phyloP scores from a whole-genome alignment of 139 green algal species.

The Picochlorum sp. region DNA sequence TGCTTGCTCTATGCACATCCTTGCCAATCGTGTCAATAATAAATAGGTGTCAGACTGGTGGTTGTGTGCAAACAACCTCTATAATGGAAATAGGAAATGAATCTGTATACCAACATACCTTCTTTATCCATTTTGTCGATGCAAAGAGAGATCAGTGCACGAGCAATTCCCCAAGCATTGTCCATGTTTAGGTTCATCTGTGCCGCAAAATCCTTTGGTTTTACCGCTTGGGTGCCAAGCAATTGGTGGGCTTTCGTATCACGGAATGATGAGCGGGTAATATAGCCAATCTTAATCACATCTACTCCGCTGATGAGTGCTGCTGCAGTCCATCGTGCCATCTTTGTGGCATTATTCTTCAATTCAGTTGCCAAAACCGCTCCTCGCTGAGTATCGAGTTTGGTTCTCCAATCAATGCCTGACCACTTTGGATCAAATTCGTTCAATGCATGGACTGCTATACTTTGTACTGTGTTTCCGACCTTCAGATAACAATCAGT shows the following conservation, averaged over 20 bases:
- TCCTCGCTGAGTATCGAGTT: constrained; percentile 91
- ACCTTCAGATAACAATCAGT: constrained; percentile 66
- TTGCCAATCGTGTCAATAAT: constrained; percentile 7
- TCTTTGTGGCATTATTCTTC: constrained; percentile 98
- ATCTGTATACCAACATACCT: constrained; percentile 7
- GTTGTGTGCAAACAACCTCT: no score
- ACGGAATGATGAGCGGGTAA: constrained; percentile 29
- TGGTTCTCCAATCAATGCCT: constrained; percentile 85
- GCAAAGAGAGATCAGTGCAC: constrained; percentile 75
- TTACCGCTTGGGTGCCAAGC: constrained; percentile 62
- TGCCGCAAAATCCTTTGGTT: constrained; percentile 57
- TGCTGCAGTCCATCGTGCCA: constrained; percentile 91
- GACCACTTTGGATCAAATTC: constrained; percentile 80
- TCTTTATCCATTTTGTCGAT: constrained; percentile 55
- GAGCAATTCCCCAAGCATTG: constrained; percentile 95
- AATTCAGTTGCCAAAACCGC: constrained; percentile 93
- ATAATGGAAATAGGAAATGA: not conserved
- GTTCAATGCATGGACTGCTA: constrained; percentile 89
- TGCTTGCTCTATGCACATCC: constrained; percentile 10
- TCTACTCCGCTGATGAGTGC: constrained; percentile 82
- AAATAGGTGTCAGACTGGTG: not conserved
- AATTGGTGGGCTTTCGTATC: constrained; percentile 84
- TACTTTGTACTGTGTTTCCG: constrained; percentile 44
- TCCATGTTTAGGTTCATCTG: constrained; percentile 94
- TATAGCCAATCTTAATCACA: constrained; percentile 91